Evolutionary conservation across 1,139 yeast genomes (phyloP).

Genomic region (Groenewaldozyma sp.): DNA sequence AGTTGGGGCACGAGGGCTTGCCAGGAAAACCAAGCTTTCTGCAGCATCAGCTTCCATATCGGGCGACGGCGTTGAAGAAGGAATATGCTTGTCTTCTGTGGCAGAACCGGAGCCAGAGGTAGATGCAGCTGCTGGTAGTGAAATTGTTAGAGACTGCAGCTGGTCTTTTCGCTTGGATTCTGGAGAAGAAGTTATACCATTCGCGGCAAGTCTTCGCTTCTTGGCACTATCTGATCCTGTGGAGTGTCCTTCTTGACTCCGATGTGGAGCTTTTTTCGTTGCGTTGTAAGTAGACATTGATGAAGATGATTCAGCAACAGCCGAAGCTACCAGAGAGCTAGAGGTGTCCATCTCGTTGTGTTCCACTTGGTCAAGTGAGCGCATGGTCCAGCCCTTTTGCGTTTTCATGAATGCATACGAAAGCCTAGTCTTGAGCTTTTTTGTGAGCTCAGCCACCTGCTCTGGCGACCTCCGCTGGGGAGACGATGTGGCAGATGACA

Average conservation of each 20-base stretch:
- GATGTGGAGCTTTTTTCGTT: conserved; percentile 2
- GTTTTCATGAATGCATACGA: conserved; percentile 40
- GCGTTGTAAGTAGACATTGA: conserved; percentile 1
- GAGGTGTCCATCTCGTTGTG: too few relatives aligned
- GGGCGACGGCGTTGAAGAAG: conserved; percentile 5
- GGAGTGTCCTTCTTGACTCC: conserved; percentile 4
- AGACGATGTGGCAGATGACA: neutral
- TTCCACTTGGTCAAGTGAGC: conserved; percentile 22
- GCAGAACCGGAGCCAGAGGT: neutral
- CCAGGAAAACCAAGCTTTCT: conserved; percentile 38
- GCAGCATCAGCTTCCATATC: conserved; percentile 36
- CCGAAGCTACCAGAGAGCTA: neutral
- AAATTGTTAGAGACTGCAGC: conserved; percentile 5
- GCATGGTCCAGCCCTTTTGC: conserved; percentile 29
- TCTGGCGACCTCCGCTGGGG: conserved; percentile 12
- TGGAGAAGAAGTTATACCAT: neutral
- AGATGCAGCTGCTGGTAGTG: conserved; percentile 2
- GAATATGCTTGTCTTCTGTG: conserved; percentile 2
- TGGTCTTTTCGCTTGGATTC: neutral
- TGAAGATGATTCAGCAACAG: conserved; percentile 2
- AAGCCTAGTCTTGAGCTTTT: conserved; percentile 36
- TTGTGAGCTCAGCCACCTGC: conserved; percentile 33
- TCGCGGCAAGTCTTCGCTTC: neutral
- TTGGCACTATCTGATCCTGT: conserved; percentile 8
- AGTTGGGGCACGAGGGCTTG: conserved; percentile 29